phyloP scores from a whole-genome alignment of 768 basidiomycete species.

The Holtermannia corniformis region DNA sequence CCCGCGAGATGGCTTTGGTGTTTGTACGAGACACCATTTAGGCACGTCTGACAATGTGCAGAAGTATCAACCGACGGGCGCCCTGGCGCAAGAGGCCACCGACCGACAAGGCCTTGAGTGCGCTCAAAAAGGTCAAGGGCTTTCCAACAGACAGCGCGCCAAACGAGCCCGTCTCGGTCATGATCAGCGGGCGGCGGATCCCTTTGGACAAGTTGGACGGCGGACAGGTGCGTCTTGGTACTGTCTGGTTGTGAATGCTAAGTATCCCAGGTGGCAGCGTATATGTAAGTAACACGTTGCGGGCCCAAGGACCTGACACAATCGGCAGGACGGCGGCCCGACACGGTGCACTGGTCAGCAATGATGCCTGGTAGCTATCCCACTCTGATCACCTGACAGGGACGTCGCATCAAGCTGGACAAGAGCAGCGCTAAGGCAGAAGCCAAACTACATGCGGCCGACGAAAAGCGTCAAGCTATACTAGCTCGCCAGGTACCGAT shows the following conservation, averaged over 20 bases:
- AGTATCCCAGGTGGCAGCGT: slow-evolving; percentile 9
- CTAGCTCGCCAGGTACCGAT: background rate
- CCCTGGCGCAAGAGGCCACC: slow-evolving; percentile 25
- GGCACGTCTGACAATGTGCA: too few relatives aligned
- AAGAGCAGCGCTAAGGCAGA: background rate
- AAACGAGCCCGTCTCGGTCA: slow-evolving; percentile 2
- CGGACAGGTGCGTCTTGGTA: slow-evolving; percentile 11
- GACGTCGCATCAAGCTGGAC: background rate
- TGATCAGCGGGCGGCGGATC: slow-evolving; percentile 1
- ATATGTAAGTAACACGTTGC: slow-evolving; percentile 1
- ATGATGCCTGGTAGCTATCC: too few relatives aligned
- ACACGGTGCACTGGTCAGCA: slow-evolving; percentile 13
- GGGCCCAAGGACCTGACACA: background rate
- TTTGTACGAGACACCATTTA: background rate
- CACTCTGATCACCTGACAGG: background rate
- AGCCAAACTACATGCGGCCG: background rate
- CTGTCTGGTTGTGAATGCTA: background rate
- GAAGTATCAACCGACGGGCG: slow-evolving; percentile 24
- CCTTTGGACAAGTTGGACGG: slow-evolving; percentile 6
- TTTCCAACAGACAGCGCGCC: slow-evolving; percentile 1
- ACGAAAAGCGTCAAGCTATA: background rate
- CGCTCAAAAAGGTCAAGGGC: slow-evolving; percentile 22
- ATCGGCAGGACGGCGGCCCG: slow-evolving; percentile 1
- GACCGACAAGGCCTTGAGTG: slow-evolving; percentile 14
- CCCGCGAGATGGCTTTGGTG: slow-evolving; percentile 13